Percentiles rank a stretch among this genome's conserved stretches.
phyloP scores from a whole-genome alignment of 257 asterid species.

The Cruciata laevipes region DNA sequence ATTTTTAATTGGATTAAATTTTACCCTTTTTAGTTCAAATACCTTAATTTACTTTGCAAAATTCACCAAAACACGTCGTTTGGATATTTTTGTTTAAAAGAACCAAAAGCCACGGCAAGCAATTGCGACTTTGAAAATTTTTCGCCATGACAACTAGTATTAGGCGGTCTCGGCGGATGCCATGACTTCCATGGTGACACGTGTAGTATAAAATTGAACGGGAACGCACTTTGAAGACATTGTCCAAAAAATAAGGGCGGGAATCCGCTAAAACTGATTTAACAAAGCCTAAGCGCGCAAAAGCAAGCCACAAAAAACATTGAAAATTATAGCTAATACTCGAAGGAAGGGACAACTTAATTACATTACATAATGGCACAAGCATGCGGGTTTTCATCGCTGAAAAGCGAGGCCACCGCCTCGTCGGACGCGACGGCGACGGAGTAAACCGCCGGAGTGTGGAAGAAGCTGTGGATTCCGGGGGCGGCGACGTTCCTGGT shows the following conservation, averaged over 20 bases:
- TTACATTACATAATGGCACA: conserved; percentile 60
- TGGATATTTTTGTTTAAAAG: too few relatives aligned
- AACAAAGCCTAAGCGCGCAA: background rate
- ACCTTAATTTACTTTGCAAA: too few relatives aligned
- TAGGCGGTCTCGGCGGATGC: too few relatives aligned
- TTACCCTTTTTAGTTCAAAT: too few relatives aligned
- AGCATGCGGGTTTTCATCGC: conserved; percentile 94
- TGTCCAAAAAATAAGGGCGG: background rate
- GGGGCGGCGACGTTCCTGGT: conserved; percentile 61
- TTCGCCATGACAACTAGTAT: too few relatives aligned
- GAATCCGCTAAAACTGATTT: background rate
- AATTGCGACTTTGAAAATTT: too few relatives aligned
- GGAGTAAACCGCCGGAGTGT: conserved; percentile 79
- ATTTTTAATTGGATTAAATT: too few relatives aligned
- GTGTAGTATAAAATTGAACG: background rate
- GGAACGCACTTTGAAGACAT: background rate
- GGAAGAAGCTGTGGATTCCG: conserved; percentile 62
- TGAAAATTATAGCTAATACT: background rate
- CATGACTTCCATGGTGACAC: too few relatives aligned
- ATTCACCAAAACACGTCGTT: too few relatives aligned
- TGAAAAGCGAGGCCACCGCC: conserved; percentile 78
- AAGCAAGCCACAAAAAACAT: background rate
- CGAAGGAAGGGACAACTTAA: background rate
- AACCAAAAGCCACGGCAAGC: too few relatives aligned
- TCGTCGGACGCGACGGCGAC: conserved; percentile 85